Conservation (phyloP, 129 eudicot genomes). For the Heracleum sosnowskyi region DNA sequence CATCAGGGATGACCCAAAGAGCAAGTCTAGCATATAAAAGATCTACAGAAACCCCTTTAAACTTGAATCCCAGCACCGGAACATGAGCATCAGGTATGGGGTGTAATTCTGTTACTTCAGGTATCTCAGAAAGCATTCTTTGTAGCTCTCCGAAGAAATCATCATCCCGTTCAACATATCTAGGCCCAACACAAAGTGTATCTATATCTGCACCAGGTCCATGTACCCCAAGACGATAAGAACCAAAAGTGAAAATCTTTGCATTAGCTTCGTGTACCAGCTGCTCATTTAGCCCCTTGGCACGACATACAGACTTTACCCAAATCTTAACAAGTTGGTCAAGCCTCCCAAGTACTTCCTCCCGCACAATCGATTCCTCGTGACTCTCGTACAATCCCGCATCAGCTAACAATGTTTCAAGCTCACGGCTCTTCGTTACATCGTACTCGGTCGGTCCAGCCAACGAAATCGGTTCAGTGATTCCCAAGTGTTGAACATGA, state of each 20-base stretch:
- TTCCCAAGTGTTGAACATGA: constrained; percentile 39
- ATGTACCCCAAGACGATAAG: too few species aligned
- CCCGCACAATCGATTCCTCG: constrained; percentile 76
- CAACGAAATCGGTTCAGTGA: constrained; percentile 77
- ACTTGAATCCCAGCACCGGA: constrained; percentile 84
- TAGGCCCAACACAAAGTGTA: too few species aligned
- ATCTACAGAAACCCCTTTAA: constrained; percentile 85
- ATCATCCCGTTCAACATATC: too few species aligned
- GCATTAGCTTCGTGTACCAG: constrained; percentile 93
- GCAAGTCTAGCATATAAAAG: constrained; percentile 88
- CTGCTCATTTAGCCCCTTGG: constrained; percentile 72
- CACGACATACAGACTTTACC: constrained; percentile 80
- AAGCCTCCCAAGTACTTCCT: constrained; percentile 92
- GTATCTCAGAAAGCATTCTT: constrained; percentile 75
- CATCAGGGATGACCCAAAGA: constrained; percentile 91
- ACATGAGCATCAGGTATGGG: constrained; percentile 95
- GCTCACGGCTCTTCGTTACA: constrained; percentile 53
- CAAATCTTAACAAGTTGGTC: constrained; percentile 92
- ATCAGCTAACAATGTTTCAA: constrained; percentile 73
- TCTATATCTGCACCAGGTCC: too few species aligned
- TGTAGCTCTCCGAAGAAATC: constrained; percentile 91
- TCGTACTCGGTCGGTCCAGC: constrained; percentile 82
- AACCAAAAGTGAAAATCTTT: constrained; percentile 90
- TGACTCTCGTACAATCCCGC: too few species aligned
- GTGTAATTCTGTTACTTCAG: constrained; percentile 77